Base-by-base conservation (phyloP, 2,329 filamentous ascomycete species). In the Colletotrichum sp. region DNA sequence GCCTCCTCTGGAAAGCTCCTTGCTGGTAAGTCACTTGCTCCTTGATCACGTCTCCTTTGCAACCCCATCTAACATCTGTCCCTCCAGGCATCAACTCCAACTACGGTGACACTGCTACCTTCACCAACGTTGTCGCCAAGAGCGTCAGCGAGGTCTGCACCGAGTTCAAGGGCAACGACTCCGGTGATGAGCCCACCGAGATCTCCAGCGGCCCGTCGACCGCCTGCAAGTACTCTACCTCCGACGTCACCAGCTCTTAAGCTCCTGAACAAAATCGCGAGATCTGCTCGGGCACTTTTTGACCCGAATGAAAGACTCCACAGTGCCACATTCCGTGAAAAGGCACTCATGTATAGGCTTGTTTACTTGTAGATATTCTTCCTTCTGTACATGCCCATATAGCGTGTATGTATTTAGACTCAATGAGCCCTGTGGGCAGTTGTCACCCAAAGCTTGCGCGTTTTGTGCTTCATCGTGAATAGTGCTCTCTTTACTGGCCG, bases 1-100 rank as follows among this genome's bases (percentile, higher is more conserved):
- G 76, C 76, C 60, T 73, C 74, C 49, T 70, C 66, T 34, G 76
- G 76, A 60, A 73, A 76, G 69, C 66, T 77, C 60, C 76, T 77
- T 39, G 74, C 67, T 34, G 76, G 76, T 76, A 55, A 73, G n/a
- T n/a, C n/a, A n/a, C n/a, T n/a, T n/a, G n/a, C n/a, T n/a, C n/a
- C n/a, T n/a, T n/a, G n/a, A n/a, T n/a, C n/a, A n/a, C n/a, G n/a
- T n/a, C n/a, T n/a, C n/a, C n/a, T n/a, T n/a, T n/a, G n/a, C n/a
- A n/a, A n/a, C 8, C 44, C 16, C 6, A 32, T 21, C 59, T 73
- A 13, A 76, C 30, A n/a, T 9, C 34, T 21, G 0, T 21, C 1
- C 16, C 30, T 32, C 1, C 57, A 76, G 76, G 76, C 8, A 78
- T 78, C 76, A 78, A 78, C 68, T 67, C 74, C 59, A 78, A 78